Percentiles rank a stretch among this genome's conserved stretches.
Evolutionary conservation across 352 stramenopile species (phyloP).

Genomic region (Phytophthora pinifolia): DNA sequence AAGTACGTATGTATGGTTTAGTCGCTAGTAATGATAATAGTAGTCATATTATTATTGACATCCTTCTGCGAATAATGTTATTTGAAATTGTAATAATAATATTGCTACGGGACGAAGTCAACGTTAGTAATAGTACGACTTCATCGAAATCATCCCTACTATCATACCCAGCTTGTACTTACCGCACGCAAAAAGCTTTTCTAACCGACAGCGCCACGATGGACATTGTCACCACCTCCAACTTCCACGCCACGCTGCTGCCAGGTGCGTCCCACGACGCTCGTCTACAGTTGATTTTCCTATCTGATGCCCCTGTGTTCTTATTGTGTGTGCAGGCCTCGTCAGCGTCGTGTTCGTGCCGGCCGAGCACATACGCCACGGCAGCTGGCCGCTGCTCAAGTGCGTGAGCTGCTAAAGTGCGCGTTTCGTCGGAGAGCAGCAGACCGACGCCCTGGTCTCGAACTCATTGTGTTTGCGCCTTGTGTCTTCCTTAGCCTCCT

Average conservation of each 20-base stretch:
- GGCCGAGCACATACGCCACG: slow-evolving; percentile 59
- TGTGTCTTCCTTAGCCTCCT: slow-evolving; percentile 47
- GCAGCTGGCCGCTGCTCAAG: slow-evolving; percentile 86
- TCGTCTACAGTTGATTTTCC: background rate
- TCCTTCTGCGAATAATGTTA: too few species aligned
- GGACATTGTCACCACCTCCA: slow-evolving; percentile 89
- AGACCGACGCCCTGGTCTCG: background rate
- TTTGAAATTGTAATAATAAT: too few species aligned
- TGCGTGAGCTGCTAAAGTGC: slow-evolving; percentile 41
- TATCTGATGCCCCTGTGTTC: background rate
- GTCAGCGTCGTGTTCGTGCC: slow-evolving; percentile 83
- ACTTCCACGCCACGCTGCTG: slow-evolving; percentile 88
- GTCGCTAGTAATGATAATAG: too few species aligned
- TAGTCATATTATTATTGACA: too few species aligned
- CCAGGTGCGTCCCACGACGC: slow-evolving; percentile 39
- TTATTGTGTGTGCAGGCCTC: slow-evolving; percentile 40
- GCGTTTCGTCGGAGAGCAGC: slow-evolving; percentile 10
- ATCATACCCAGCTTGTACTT: too few species aligned
- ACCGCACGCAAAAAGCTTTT: background rate
- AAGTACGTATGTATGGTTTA: too few species aligned
- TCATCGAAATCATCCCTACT: too few species aligned
- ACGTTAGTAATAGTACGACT: too few species aligned
- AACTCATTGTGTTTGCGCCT: slow-evolving; percentile 5
- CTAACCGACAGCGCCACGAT: slow-evolving; percentile 24
- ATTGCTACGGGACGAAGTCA: too few species aligned